Conservation (phyloP, 257 asterid species). For the Solanum bulbocastanum region DNA sequence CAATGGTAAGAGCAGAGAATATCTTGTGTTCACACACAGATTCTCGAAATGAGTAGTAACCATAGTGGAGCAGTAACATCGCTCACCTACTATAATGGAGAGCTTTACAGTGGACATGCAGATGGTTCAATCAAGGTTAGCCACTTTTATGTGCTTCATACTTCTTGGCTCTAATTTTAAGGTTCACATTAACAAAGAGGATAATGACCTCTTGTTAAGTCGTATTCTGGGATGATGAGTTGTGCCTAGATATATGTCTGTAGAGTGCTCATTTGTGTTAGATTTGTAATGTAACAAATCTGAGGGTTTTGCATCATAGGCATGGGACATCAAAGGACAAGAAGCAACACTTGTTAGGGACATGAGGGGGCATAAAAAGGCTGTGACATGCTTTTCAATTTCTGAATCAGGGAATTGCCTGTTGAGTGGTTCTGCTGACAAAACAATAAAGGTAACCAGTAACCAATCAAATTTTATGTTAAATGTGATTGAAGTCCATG, state of each 20-base stretch:
- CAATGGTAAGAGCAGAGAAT: conserved; percentile 54
- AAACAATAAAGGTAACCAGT: conserved; percentile 56
- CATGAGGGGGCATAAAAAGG: conserved; percentile 54
- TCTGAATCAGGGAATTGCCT: conserved; percentile 69
- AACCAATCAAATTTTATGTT: neutral
- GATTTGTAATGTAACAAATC: neutral
- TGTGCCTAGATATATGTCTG: neutral
- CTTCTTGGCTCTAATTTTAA: neutral
- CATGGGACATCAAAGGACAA: conserved; percentile 82
- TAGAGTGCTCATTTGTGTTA: neutral
- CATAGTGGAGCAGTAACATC: conserved; percentile 72
- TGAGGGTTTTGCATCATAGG: conserved; percentile 29
- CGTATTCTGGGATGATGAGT: neutral
- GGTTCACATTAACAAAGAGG: neutral
- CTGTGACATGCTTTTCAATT: conserved; percentile 68
- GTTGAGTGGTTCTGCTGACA: conserved; percentile 76
- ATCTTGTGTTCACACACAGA: conserved; percentile 87
- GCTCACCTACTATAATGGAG: conserved; percentile 73
- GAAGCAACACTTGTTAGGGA: conserved; percentile 49
- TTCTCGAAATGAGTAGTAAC: conserved; percentile 54
- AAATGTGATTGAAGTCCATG: neutral
- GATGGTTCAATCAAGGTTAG: conserved; percentile 84
- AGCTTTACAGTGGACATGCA: conserved; percentile 65
- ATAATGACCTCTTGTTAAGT: neutral
- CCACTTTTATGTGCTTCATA: neutral